phyloP scores from a whole-genome alignment of 1,284 basidiomycete species.

The Trametes versicolor region DNA sequence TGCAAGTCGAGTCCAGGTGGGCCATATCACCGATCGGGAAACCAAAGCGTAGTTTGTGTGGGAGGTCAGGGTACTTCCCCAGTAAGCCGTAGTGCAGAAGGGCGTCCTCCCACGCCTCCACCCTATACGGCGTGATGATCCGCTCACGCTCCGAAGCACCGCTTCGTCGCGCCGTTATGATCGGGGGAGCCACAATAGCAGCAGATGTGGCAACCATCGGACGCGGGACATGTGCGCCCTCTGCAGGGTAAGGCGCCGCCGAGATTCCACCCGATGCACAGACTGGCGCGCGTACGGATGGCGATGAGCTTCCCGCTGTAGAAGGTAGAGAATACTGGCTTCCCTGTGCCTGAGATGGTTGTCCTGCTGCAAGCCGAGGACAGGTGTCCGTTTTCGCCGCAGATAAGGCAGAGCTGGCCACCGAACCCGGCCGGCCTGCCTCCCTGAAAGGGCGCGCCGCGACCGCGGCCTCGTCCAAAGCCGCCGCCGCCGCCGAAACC shows the following conservation, averaged over 20 bases:
- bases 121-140: conserved; percentile 32
- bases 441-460: conserved; percentile 14
- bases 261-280: conserved; percentile 24
- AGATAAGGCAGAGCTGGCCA: conserved; percentile 24
- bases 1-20: conserved; percentile 37
- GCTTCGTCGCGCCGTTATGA: conserved; percentile 20
- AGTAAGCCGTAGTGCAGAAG: conserved; percentile 29
- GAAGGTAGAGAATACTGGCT: conserved; percentile 5
- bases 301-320: conserved; percentile 7
- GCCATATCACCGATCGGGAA: conserved; percentile 47
- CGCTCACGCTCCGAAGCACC: conserved; percentile 24
- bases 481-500: neutral
- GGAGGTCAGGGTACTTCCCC: conserved; percentile 43
- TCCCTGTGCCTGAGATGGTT: neutral
- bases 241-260: conserved; percentile 5
- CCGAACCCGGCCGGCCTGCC: conserved; percentile 6
- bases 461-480: neutral
- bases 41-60: conserved; percentile 39
- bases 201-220: conserved; percentile 20
- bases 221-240: neutral
- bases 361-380: conserved; percentile 3
- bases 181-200: conserved; percentile 27
- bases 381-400: conserved; percentile 18
- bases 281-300: neutral
- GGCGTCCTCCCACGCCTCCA: conserved; percentile 26